Evolutionary conservation across 305 asterid species (phyloP).

Genomic region (Solanum chacoense): DNA sequence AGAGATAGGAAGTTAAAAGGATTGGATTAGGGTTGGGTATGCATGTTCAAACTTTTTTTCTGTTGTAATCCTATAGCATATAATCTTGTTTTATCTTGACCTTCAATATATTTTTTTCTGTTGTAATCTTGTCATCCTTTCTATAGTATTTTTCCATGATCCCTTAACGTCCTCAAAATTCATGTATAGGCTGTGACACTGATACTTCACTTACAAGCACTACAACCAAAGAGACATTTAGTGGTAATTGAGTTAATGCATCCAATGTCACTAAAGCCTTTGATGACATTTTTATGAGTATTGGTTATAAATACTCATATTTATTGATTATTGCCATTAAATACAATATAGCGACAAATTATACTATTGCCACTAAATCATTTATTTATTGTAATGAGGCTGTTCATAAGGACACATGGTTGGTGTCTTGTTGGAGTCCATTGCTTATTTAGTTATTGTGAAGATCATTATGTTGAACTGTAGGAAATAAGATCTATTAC

Average conservation of each 20-base stretch:
- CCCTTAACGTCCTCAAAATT: not conserved
- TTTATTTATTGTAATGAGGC: too few relatives aligned
- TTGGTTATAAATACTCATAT: not conserved
- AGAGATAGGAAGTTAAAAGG: not conserved
- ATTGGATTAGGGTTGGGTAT: not conserved
- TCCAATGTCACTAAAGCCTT: not conserved
- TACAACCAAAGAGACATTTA: not conserved
- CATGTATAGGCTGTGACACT: not conserved
- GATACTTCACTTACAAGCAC: not conserved
- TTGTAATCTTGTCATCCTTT: not conserved
- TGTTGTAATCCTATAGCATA: not conserved
- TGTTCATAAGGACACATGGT: not conserved
- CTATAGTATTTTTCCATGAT: not conserved
- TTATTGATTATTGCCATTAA: too few relatives aligned
- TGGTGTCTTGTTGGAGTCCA: not conserved
- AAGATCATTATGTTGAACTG: not conserved
- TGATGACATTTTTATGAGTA: not conserved
- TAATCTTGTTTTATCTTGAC: not conserved
- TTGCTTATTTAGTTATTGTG: not conserved
- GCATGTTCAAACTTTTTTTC: not conserved
- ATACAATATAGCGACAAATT: not conserved
- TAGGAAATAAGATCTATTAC: not conserved
- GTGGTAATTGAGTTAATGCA: not conserved
- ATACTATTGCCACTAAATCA: not conserved
- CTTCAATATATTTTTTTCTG: not conserved